Evolutionary conservation across 73 alveolate genomes (phyloP).

Genomic region (Paramecium primaurelia): DNA sequence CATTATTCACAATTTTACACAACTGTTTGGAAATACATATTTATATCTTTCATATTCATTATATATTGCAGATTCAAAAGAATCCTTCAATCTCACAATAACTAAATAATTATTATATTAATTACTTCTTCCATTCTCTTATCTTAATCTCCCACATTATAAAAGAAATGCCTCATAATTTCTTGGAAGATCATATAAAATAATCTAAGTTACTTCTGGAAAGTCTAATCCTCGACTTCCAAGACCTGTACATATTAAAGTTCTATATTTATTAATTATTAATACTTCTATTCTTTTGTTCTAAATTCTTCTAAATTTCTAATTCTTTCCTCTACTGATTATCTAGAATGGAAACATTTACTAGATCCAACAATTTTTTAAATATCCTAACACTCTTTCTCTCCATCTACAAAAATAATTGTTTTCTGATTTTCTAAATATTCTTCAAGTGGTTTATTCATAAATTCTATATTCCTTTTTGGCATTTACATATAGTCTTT

Average conservation of each 20-base stretch:
- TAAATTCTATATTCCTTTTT: neutral
- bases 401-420: slow-evolving; percentile 4
- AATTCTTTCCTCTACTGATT: neutral
- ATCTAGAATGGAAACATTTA: neutral
- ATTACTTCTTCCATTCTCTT: neutral
- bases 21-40: neutral
- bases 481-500: neutral
- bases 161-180: neutral
- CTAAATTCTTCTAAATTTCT: neutral
- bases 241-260: neutral
- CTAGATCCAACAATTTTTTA: neutral
- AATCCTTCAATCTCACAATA: neutral
- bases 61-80: neutral
- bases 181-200: slow-evolving; percentile 1
- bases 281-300: neutral
- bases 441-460: neutral
- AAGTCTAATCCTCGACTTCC: slow-evolving; percentile 40
- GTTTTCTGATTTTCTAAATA: neutral
- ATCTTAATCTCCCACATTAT: slow-evolving; percentile 16
- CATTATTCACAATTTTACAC: neutral
- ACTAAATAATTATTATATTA: neutral
- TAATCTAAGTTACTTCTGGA: neutral
- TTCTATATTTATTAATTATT: neutral
- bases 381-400: neutral
- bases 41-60: neutral